phyloP scores from a whole-genome alignment of 2,329 filamentous ascomycete species.

The Sodiomyces alkalinus region DNA sequence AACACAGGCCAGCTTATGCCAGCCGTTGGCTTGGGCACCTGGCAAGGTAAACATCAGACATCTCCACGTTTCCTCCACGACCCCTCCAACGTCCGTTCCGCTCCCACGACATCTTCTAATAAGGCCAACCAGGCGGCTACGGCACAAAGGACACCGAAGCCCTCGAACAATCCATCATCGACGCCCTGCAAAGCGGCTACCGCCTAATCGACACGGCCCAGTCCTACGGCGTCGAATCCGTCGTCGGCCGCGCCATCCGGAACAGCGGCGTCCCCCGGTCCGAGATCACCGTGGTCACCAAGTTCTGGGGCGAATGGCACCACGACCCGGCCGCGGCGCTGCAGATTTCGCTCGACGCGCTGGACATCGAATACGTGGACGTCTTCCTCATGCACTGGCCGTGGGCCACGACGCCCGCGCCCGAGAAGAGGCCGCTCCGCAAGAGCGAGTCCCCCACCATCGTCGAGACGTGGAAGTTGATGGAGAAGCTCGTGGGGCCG shows the following conservation, averaged over 20 bases:
- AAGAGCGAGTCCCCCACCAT: slow-evolving; percentile 12
- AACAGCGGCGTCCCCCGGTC: slow-evolving; percentile 16
- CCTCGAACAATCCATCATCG: slow-evolving; percentile 15
- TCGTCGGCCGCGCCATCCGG: slow-evolving; percentile 16
- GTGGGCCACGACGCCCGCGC: slow-evolving; percentile 11
- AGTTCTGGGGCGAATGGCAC: slow-evolving; percentile 16
- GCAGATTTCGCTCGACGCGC: slow-evolving; percentile 12
- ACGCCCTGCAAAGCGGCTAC: slow-evolving; percentile 15
- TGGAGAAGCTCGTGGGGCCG: slow-evolving; percentile 14
- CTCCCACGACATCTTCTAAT: too few relatives aligned
- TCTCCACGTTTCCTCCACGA: background rate
- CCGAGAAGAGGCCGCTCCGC: slow-evolving; percentile 9
- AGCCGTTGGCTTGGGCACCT: slow-evolving; percentile 12
- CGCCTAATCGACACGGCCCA: slow-evolving; percentile 16
- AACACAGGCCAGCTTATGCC: slow-evolving; percentile 6
- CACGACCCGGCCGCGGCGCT: slow-evolving; percentile 14
- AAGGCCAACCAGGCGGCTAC: slow-evolving; percentile 5
- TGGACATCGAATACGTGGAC: slow-evolving; percentile 17
- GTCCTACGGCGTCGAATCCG: slow-evolving; percentile 12
- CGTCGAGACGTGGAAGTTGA: slow-evolving; percentile 12
- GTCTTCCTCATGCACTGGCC: slow-evolving; percentile 17
- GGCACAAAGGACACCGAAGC: slow-evolving; percentile 9
- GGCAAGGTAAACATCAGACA: slow-evolving; percentile 9
- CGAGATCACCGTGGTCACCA: slow-evolving; percentile 18
- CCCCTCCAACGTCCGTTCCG: background rate